A percentile compares a stretch with the other conserved stretches of the same genome.
Conservation (phyloP, 805 yeast species). For the Yarrowia osloensis region DNA sequence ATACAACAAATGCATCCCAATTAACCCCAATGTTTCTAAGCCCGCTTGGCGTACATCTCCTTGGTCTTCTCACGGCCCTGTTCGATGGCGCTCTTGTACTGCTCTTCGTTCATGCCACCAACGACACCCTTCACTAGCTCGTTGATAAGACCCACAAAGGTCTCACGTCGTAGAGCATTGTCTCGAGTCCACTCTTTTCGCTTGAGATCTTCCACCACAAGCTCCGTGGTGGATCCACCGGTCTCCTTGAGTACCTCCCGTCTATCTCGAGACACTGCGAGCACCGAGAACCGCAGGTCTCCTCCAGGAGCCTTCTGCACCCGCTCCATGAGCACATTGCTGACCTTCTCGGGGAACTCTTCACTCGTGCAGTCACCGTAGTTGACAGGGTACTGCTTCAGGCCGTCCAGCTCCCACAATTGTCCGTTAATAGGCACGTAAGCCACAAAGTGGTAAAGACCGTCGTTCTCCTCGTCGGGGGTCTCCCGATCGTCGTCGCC, state of each 20-base stretch:
- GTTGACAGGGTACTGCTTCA: conserved; percentile 55
- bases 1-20: background rate
- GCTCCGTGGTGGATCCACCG: conserved; percentile 45
- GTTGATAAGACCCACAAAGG: conserved; percentile 54
- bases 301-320: conserved; percentile 49
- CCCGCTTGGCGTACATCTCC: conserved; percentile 22
- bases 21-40: background rate
- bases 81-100: conserved; percentile 33
- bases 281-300: conserved; percentile 58
- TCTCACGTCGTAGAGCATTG: conserved; percentile 56
- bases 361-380: conserved; percentile 50
- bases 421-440: conserved; percentile 50
- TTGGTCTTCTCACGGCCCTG: conserved; percentile 27
- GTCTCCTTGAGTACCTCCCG: conserved; percentile 44
- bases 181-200: conserved; percentile 57
- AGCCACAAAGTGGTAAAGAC: conserved; percentile 62
- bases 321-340: conserved; percentile 51
- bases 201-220: conserved; percentile 49
- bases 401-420: conserved; percentile 65
- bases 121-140: conserved; percentile 50
- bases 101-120: conserved; percentile 34
- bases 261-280: conserved; percentile 57
- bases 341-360: conserved; percentile 49
- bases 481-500: conserved; percentile 33
- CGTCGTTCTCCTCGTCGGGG: conserved; percentile 49